These are phyloP conservation scores for Tylopilus rubrobrunneus DNA, from an alignment of 768 basidiomycete species.

Conservation along the genomic window DNA sequence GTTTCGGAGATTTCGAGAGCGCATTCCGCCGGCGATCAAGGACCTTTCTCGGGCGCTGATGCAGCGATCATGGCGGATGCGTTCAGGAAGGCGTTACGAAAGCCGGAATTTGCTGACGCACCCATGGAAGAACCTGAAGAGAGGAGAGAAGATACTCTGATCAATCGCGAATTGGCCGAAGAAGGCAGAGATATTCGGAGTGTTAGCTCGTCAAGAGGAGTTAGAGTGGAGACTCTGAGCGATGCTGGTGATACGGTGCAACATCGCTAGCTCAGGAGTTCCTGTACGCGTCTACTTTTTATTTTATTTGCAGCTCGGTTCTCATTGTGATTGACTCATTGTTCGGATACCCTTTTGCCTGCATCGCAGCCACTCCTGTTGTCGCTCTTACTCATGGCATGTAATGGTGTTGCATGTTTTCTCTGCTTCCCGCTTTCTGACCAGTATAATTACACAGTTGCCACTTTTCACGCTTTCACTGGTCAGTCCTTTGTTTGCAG, in stretches of 20 bases:
- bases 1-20: slow-evolving; percentile 67
- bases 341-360: slow-evolving; percentile 34
- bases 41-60: slow-evolving; percentile 77
- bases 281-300: slow-evolving; percentile 33
- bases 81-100: slow-evolving; percentile 82
- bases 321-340: slow-evolving; percentile 31
- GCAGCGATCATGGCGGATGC: slow-evolving; percentile 93
- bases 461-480: slow-evolving; percentile 23
- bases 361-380: slow-evolving; percentile 26
- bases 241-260: slow-evolving; percentile 49
- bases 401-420: slow-evolving; percentile 26
- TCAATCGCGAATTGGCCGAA: slow-evolving; percentile 78
- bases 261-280: slow-evolving; percentile 39
- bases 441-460: slow-evolving; percentile 26
- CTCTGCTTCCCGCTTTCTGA: slow-evolving; percentile 32
- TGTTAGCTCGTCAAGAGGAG: slow-evolving; percentile 75
- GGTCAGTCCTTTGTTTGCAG: slow-evolving; percentile 24
- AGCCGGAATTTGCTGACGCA: slow-evolving; percentile 77
- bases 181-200: slow-evolving; percentile 88
- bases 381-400: slow-evolving; percentile 27
- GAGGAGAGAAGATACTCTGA: slow-evolving; percentile 35
- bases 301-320: slow-evolving; percentile 34
- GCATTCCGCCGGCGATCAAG: slow-evolving; percentile 58
- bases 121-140: slow-evolving; percentile 62
- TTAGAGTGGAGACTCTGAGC: slow-evolving; percentile 68